phyloP scores from a whole-genome alignment of 1,284 basidiomycete species.

The Rhizoctonia solani region DNA sequence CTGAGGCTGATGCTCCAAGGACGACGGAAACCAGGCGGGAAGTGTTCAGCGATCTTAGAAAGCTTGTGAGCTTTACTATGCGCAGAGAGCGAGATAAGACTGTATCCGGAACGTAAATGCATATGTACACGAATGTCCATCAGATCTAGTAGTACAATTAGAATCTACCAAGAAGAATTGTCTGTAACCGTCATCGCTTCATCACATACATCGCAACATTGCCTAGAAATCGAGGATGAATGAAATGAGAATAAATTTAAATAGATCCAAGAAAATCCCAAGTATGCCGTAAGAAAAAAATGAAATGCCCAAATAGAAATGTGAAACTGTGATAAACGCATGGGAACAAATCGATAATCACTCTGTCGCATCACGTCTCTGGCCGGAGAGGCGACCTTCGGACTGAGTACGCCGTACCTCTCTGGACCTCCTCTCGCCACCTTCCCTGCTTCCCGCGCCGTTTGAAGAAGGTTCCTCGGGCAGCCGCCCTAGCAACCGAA shows the following conservation, averaged over 20 bases:
- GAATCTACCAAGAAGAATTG: background rate
- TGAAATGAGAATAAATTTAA: no score
- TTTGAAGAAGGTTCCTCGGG: slow-evolving; percentile 1
- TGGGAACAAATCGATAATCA: slow-evolving; percentile 8
- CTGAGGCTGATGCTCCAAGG: slow-evolving; percentile 53
- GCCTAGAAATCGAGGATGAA: no score
- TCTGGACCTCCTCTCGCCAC: background rate
- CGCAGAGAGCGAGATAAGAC: slow-evolving; percentile 56
- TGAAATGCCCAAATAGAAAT: slow-evolving; percentile 4
- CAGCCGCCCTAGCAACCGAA: slow-evolving; percentile 28
- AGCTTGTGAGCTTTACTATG: slow-evolving; percentile 84
- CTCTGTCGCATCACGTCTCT: no score
- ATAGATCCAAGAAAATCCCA: no score
- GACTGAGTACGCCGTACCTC: slow-evolving; percentile 21
- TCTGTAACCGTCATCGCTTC: background rate
- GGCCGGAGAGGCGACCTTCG: slow-evolving; percentile 7
- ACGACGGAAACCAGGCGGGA: slow-evolving; percentile 52
- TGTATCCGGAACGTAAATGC: background rate
- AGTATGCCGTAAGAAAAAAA: background rate
- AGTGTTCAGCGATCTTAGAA: slow-evolving; percentile 81
- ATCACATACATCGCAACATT: background rate
- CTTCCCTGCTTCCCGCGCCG: background rate
- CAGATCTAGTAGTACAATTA: background rate
- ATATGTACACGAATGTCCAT: background rate
- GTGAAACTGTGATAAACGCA: background rate